These are phyloP conservation scores for Naganishia friedmannii DNA, from an alignment of 768 basidiomycete species.

Conservation along the genomic window DNA sequence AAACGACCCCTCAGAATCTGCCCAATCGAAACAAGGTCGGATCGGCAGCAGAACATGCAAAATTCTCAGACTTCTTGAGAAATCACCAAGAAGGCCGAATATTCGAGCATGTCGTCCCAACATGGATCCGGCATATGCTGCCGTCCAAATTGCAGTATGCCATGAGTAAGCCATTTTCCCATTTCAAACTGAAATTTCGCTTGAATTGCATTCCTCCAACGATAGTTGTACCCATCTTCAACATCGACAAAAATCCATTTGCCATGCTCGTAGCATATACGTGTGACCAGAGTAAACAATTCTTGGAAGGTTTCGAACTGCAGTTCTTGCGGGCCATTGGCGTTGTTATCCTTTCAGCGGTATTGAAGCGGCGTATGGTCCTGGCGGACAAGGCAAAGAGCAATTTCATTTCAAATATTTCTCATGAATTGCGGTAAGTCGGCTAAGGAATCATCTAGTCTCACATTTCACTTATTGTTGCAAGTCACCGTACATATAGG, in stretches of 20 bases:
- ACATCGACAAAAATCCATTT: constrained; percentile 87
- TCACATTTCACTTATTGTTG: constrained; percentile 10
- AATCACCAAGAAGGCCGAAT: constrained; percentile 81
- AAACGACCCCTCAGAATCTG: constrained; percentile 9
- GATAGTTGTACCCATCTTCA: constrained; percentile 91
- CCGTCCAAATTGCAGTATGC: constrained; percentile 80
- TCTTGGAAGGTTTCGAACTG: constrained; percentile 60
- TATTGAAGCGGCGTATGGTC: constrained; percentile 86
- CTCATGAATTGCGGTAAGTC: constrained; percentile 68
- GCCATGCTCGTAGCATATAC: constrained; percentile 85
- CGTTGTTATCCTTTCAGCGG: constrained; percentile 88
- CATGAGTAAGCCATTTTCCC: constrained; percentile 61
- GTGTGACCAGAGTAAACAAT: constrained; percentile 72
- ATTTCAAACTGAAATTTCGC: background rate
- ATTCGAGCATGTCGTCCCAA: constrained; percentile 79
- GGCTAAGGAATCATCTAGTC: background rate
- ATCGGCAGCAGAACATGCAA: constrained; percentile 67
- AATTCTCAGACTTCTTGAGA: constrained; percentile 71
- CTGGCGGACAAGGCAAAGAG: constrained; percentile 92
- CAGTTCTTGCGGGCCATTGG: constrained; percentile 90
- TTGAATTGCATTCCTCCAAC: constrained; percentile 16
- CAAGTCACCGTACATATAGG: constrained; percentile 1
- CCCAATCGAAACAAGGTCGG: constrained; percentile 55
- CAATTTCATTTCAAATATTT: constrained; percentile 88
- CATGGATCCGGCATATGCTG: constrained; percentile 76